These are phyloP conservation scores for Stellera chamaejasme DNA, from an alignment of 345 rosid genomes.

Conservation along the genomic window DNA sequence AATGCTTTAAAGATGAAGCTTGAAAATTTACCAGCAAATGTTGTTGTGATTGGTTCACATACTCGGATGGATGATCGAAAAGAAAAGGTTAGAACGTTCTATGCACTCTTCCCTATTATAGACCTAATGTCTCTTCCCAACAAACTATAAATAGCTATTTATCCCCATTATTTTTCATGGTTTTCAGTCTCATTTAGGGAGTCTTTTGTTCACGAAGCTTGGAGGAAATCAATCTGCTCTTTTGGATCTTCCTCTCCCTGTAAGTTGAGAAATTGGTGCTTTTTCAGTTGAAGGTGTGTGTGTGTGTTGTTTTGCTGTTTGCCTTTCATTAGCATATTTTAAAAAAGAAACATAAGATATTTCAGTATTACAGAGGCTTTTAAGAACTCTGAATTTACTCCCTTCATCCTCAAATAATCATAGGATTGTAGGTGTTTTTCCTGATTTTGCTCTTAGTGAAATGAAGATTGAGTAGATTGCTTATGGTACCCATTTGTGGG, in stretches of 20 bases:
- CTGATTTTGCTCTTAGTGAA: not conserved
- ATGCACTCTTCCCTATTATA: not conserved
- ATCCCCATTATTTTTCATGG: slow-evolving; percentile 25
- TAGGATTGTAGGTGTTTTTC: not conserved
- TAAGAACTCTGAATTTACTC: not conserved
- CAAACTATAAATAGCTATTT: slow-evolving; percentile 2
- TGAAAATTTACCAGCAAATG: slow-evolving; percentile 65
- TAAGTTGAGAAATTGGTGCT: slow-evolving; percentile 19
- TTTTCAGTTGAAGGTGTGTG: not conserved
- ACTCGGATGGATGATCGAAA: slow-evolving; percentile 85
- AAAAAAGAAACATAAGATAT: not conserved
- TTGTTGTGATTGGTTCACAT: slow-evolving; percentile 88
- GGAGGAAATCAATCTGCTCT: slow-evolving; percentile 90
- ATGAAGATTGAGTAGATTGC: too few species aligned
- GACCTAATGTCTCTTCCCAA: not conserved
- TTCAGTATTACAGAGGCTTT: not conserved
- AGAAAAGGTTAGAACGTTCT: slow-evolving; percentile 52
- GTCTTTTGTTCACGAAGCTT: slow-evolving; percentile 88
- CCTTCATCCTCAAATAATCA: not conserved
- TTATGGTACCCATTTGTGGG: not conserved
- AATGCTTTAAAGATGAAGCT: slow-evolving; percentile 62
- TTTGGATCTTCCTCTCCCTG: slow-evolving; percentile 91
- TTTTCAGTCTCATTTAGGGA: slow-evolving; percentile 87
- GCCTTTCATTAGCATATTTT: too few species aligned
- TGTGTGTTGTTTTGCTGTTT: not conserved